Percentiles rank a stretch among this genome's conserved stretches.
Conservation (phyloP, 2,329 filamentous ascomycete species). For the Cladosporium sp. region DNA sequence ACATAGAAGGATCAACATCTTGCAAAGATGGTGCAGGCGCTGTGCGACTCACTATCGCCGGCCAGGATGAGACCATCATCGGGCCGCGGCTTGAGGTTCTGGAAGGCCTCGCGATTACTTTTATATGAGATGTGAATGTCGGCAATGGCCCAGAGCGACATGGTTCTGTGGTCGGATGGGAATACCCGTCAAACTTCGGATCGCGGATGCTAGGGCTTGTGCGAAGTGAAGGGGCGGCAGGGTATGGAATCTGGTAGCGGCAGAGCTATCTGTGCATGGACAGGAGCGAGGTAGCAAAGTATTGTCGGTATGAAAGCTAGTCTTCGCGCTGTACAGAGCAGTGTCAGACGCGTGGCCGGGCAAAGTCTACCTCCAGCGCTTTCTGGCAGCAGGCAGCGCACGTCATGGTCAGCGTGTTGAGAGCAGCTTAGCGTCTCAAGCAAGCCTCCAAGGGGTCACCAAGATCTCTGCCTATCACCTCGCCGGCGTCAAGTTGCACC, state of each 20-base stretch:
- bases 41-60: slow-evolving; percentile 34
- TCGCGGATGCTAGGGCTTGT: slow-evolving; percentile 4
- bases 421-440: not conserved
- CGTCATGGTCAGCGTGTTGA: slow-evolving; percentile 10
- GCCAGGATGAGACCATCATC: slow-evolving; percentile 45
- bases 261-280: not conserved
- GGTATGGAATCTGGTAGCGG: not conserved
- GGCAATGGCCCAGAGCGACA: slow-evolving; percentile 40
- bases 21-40: slow-evolving; percentile 13
- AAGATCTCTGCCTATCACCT: not conserved
- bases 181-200: slow-evolving; percentile 4
- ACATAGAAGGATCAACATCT: slow-evolving; percentile 27
- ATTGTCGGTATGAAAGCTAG: not conserved
- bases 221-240: not conserved
- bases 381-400: not conserved
- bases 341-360: slow-evolving; percentile 8
- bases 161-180: slow-evolving; percentile 13
- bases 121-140: slow-evolving; percentile 47
- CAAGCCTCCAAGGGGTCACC: too few relatives aligned
- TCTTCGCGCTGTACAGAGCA: not conserved
- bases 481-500: not conserved
- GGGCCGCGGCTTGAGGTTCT: slow-evolving; percentile 35
- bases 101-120: slow-evolving; percentile 41
- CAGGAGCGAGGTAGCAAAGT: not conserved
- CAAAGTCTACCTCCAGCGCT: not conserved